phyloP scores from a whole-genome alignment of 768 basidiomycete genomes.

The Chalciporus piperatus region DNA sequence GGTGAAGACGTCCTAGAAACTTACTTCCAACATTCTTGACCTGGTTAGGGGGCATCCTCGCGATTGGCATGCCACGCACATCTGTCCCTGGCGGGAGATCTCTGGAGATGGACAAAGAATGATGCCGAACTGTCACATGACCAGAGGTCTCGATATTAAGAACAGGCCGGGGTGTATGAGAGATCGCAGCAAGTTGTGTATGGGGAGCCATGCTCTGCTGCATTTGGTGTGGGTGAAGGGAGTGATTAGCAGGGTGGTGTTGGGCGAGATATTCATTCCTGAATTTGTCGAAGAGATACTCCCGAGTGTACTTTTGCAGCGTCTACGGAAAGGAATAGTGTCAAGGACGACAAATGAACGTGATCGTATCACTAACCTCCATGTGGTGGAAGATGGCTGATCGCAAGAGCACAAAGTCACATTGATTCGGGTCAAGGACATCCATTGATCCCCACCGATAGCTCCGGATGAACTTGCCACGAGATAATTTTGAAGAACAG shows the following conservation, averaged over 20 bases:
- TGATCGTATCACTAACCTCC: constrained; percentile 55
- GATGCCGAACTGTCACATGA: constrained; percentile 44
- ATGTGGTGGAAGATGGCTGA: constrained; percentile 84
- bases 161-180: constrained; percentile 50
- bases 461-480: constrained; percentile 64
- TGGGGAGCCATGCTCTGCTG: constrained; percentile 37
- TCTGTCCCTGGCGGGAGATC: constrained; percentile 47
- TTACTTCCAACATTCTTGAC: constrained; percentile 37
- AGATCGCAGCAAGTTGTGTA: constrained; percentile 24
- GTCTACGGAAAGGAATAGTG: constrained; percentile 46
- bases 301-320: constrained; percentile 79
- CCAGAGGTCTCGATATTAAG: constrained; percentile 59
- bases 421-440: constrained; percentile 73
- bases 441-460: constrained; percentile 87
- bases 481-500: constrained; percentile 43
- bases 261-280: constrained; percentile 54
- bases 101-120: constrained; percentile 44
- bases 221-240: constrained; percentile 43
- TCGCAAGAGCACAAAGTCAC: constrained; percentile 77
- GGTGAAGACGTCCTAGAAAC: constrained; percentile 17
- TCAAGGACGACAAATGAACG: constrained; percentile 16
- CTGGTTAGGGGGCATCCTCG: constrained; percentile 35
- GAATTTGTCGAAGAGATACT: constrained; percentile 81
- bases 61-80: constrained; percentile 40
- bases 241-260: constrained; percentile 46